Evolutionary conservation across 768 basidiomycete species (phyloP).

Genomic region (Coprinopsis cinerea): DNA sequence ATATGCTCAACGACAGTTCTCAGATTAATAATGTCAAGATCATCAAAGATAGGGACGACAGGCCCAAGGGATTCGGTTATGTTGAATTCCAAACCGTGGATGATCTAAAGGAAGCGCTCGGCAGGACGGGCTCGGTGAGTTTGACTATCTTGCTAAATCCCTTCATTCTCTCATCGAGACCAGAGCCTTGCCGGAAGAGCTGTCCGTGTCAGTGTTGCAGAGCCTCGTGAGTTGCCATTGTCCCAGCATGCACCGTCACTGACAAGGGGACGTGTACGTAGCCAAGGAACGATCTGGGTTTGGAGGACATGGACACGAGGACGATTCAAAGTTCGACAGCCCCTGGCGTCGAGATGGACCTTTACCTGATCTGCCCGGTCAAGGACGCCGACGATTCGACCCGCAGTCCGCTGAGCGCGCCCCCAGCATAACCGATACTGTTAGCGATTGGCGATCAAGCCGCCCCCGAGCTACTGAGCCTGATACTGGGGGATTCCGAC

Average conservation of each 20-base stretch:
- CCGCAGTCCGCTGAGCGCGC: slow-evolving; percentile 37
- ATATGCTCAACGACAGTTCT: slow-evolving; percentile 5
- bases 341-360: slow-evolving; percentile 89
- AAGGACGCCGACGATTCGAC: slow-evolving; percentile 65
- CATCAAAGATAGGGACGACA: slow-evolving; percentile 88
- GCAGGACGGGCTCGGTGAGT: slow-evolving; percentile 64
- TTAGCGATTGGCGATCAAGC: slow-evolving; percentile 68
- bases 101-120: slow-evolving; percentile 77
- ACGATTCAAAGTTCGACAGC: slow-evolving; percentile 76
- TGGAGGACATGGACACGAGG: slow-evolving; percentile 42
- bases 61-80: slow-evolving; percentile 97
- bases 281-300: slow-evolving; percentile 72
- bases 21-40: slow-evolving; percentile 86
- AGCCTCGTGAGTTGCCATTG: slow-evolving; percentile 64
- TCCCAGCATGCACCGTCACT: slow-evolving; percentile 5
- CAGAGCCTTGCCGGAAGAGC: slow-evolving; percentile 73
- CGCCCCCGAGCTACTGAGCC: slow-evolving; percentile 42
- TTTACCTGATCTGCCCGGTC: slow-evolving; percentile 62
- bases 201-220: slow-evolving; percentile 90
- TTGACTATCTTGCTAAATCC: background rate
- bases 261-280: slow-evolving; percentile 22
- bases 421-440: slow-evolving; percentile 53
- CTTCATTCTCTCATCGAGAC: slow-evolving; percentile 5
- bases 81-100: slow-evolving; percentile 90
- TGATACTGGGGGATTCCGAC: slow-evolving; percentile 41